Percentiles rank a stretch among this genome's conserved stretches.
These are phyloP conservation scores for Ambrosia hybrid DNA, from an alignment of 140 eudicot genomes.

Conservation along the genomic window DNA sequence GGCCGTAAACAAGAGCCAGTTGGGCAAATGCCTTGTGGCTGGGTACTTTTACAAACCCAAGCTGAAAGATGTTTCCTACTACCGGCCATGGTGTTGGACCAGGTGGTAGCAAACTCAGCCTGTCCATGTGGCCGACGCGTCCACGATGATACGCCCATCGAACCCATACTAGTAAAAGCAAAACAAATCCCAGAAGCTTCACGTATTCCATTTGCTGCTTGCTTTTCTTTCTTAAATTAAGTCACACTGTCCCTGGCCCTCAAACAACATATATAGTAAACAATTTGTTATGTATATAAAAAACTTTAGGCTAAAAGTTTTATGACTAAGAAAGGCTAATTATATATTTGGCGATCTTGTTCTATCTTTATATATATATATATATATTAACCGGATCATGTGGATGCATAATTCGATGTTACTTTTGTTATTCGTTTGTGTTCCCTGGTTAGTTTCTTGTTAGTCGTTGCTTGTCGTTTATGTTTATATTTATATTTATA, in stretches of 20 bases:
- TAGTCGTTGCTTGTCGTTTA: no score
- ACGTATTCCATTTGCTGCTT: slow-evolving; percentile 32
- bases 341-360: no score
- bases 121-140: background rate
- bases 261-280: background rate
- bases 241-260: no score
- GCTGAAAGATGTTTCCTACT: slow-evolving; percentile 61
- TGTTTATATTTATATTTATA: no score
- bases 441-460: no score
- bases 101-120: slow-evolving; percentile 51
- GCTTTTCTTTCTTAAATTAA: no score
- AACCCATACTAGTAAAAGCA: slow-evolving; percentile 27
- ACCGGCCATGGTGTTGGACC: slow-evolving; percentile 75
- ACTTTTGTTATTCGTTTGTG: no score
- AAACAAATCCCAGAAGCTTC: slow-evolving; percentile 20
- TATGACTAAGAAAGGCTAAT: no score
- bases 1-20: slow-evolving; percentile 49
- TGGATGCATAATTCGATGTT: no score
- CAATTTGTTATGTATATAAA: background rate
- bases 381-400: no score
- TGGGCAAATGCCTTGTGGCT: slow-evolving; percentile 52
- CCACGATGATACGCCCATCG: slow-evolving; percentile 30
- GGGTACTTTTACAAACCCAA: slow-evolving; percentile 49
- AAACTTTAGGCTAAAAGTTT: no score
- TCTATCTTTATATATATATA: no score